A percentile compares a stretch with the other conserved stretches of the same genome.
Evolutionary conservation across 2,329 filamentous ascomycete species (phyloP).

Genomic region (Aspergillus neoniger): DNA sequence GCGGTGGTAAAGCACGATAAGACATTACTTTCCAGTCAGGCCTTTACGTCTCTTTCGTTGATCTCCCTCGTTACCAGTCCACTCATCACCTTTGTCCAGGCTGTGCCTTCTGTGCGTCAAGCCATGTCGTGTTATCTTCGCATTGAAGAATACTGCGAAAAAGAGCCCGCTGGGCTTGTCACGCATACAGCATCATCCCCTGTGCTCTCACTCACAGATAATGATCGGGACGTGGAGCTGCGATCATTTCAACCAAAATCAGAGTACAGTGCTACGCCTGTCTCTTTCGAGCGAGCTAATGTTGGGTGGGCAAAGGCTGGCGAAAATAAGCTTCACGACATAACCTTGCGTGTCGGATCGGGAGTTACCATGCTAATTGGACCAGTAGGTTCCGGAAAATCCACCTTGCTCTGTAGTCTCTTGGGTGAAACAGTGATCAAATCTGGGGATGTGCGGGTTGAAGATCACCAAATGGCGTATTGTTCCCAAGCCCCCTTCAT

Average conservation of each 20-base stretch:
- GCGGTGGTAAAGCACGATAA: constrained; percentile 13
- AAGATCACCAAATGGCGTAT: constrained; percentile 17
- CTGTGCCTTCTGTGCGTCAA: constrained; percentile 38
- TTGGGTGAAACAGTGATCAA: constrained; percentile 30
- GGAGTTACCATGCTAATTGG: constrained; percentile 36
- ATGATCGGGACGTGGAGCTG: no score
- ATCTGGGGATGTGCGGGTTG: constrained; percentile 6
- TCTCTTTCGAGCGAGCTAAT: neutral
- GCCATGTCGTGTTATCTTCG: constrained; percentile 44
- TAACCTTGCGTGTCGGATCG: constrained; percentile 14
- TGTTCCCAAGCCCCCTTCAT: constrained; percentile 27
- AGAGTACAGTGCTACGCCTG: no score
- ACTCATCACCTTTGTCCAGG: constrained; percentile 25
- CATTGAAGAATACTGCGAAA: constrained; percentile 35
- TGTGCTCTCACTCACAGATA: no score
- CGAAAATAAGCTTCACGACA: constrained; percentile 9
- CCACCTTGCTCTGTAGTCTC: constrained; percentile 40
- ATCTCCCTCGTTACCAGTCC: constrained; percentile 29
- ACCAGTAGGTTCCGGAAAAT: constrained; percentile 50
- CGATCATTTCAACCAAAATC: no score
- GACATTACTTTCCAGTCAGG: constrained; percentile 22
- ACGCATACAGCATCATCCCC: no score
- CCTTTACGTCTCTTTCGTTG: constrained; percentile 31
- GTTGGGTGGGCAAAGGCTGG: neutral
- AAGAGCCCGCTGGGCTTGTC: no score